Percentiles rank a stretch among this genome's conserved stretches.
phyloP scores from a whole-genome alignment of 2,329 filamentous ascomycete species.

The Penicillium sp. region DNA sequence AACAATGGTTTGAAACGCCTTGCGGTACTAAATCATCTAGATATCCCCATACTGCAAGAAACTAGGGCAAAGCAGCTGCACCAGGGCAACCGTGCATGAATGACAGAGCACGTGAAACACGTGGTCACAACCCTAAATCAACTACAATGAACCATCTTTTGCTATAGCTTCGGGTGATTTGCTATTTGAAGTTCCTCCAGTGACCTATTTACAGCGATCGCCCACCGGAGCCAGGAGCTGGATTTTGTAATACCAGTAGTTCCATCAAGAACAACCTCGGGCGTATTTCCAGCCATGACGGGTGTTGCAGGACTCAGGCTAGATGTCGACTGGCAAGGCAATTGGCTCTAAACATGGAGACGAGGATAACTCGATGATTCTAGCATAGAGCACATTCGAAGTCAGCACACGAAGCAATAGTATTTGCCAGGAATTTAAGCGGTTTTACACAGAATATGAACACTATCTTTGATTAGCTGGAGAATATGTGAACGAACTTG shows the following conservation, averaged over 20 bases:
- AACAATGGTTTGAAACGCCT: not conserved
- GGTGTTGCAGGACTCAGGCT: slow-evolving; percentile 24
- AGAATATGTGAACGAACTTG: not conserved
- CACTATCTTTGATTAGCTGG: not conserved
- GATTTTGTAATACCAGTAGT: slow-evolving; percentile 19
- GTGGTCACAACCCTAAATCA: not conserved
- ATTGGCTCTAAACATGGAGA: slow-evolving; percentile 20
- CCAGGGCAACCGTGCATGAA: not conserved
- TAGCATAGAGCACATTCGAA: slow-evolving; percentile 1
- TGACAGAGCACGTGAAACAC: not conserved
- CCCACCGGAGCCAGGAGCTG: not conserved
- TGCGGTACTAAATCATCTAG: too few relatives aligned
- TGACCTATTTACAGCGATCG: too few relatives aligned
- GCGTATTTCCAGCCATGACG: slow-evolving; percentile 21
- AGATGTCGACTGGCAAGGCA: slow-evolving; percentile 21
- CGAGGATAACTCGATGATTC: slow-evolving; percentile 21
- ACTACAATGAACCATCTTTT: not conserved
- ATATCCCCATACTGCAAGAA: not conserved
- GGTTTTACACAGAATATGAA: not conserved
- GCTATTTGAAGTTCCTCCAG: not conserved
- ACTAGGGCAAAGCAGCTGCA: not conserved
- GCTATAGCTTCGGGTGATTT: too few relatives aligned
- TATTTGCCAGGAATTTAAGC: not conserved
- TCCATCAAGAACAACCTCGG: slow-evolving; percentile 26
- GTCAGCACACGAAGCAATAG: not conserved